Conservation (phyloP, 129 eudicot genomes). For the Saussurea involucrata region DNA sequence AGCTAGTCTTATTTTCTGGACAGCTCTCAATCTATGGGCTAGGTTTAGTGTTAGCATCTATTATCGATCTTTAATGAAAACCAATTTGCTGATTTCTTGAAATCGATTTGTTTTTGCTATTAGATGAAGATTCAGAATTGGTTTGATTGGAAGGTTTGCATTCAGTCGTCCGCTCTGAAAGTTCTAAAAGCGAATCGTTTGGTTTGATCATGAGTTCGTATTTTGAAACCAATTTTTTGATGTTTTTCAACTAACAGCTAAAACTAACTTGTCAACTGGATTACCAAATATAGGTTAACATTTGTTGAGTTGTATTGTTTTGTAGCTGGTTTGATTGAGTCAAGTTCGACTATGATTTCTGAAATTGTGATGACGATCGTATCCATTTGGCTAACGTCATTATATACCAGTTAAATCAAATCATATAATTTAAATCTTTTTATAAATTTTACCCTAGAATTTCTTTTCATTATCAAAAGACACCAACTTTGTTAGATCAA, state of each 20-base stretch:
- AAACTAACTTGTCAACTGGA: too few relatives aligned
- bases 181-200: not conserved
- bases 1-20: not conserved
- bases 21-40: not conserved
- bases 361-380: too few relatives aligned
- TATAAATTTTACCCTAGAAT: too few relatives aligned
- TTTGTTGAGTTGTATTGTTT: too few relatives aligned
- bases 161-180: not conserved
- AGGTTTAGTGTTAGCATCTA: not conserved
- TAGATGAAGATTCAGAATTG: not conserved
- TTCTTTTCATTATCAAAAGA: too few relatives aligned
- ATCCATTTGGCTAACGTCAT: too few relatives aligned
- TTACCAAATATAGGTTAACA: too few relatives aligned
- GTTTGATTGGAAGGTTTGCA: not conserved
- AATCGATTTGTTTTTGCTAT: slow-evolving; percentile 1
- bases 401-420: too few relatives aligned
- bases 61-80: slow-evolving; percentile 3
- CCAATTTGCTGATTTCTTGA: not conserved
- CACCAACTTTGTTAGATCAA: too few relatives aligned
- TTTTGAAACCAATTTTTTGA: not conserved
- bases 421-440: too few relatives aligned
- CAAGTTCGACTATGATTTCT: too few relatives aligned
- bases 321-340: too few relatives aligned
- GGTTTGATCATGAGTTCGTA: not conserved
- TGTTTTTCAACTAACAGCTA: not conserved